Percentiles rank a stretch among this genome's conserved stretches.
Conservation (phyloP, 768 basidiomycete genomes). For the Leccinum barrowsii region DNA sequence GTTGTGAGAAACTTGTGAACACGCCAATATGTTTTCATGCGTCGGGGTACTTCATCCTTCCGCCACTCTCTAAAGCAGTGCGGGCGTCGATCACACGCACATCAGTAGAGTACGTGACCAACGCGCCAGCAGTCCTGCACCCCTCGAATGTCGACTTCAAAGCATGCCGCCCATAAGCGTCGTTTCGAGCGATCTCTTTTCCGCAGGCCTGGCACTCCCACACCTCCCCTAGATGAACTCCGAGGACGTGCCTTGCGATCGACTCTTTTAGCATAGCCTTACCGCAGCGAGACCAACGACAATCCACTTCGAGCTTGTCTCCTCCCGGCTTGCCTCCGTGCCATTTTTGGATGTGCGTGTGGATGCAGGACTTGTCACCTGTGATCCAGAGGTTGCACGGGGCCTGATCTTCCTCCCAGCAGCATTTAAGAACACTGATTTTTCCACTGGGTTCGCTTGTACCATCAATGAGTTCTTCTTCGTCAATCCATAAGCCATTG, state of each 20-base stretch:
- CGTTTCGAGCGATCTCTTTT: slow-evolving; percentile 8
- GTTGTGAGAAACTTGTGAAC: no score
- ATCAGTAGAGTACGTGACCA: slow-evolving; percentile 8
- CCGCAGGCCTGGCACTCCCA: slow-evolving; percentile 14
- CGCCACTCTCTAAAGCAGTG: slow-evolving; percentile 5
- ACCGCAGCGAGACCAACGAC: slow-evolving; percentile 14
- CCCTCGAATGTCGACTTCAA: background rate
- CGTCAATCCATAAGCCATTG: slow-evolving; percentile 8
- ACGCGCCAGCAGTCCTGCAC: slow-evolving; percentile 6
- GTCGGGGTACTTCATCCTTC: background rate
- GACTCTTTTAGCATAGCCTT: slow-evolving; percentile 24
- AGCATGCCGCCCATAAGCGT: slow-evolving; percentile 10
- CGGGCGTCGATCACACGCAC: slow-evolving; percentile 1
- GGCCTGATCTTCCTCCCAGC: slow-evolving; percentile 5
- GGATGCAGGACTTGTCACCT: slow-evolving; percentile 14
- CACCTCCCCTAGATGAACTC: slow-evolving; percentile 15
- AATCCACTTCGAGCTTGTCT: slow-evolving; percentile 8
- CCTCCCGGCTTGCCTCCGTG: slow-evolving; percentile 8
- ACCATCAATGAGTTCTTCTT: slow-evolving; percentile 9
- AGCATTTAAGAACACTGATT: slow-evolving; percentile 9
- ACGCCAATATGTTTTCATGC: background rate
- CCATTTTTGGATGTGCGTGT: slow-evolving; percentile 17
- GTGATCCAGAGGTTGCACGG: slow-evolving; percentile 16
- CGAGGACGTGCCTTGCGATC: slow-evolving; percentile 14
- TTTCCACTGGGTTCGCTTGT: background rate